A percentile compares a stretch with the other conserved stretches of the same genome.
Evolutionary conservation across 2,329 filamentous ascomycete genomes (phyloP).

Genomic region (Calonectria pteridis): DNA sequence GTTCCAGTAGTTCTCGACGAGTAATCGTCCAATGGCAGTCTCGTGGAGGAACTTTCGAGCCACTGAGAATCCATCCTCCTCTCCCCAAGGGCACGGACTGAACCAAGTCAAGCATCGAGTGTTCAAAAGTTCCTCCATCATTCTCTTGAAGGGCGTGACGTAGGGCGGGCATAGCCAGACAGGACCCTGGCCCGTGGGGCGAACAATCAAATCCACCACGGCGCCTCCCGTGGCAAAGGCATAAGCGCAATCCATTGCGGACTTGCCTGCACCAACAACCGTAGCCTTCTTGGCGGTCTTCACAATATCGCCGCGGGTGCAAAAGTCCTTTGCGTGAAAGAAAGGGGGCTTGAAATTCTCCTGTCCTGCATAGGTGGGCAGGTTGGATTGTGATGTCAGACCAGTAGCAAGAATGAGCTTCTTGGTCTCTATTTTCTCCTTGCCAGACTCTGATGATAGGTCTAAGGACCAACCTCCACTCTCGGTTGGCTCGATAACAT

Average conservation of each 20-base stretch:
- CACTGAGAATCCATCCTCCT: conserved; percentile 62
- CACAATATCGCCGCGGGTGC: conserved; percentile 46
- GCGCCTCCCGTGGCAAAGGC: conserved; percentile 58
- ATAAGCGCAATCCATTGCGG: conserved; percentile 69
- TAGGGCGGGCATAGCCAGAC: conserved; percentile 65
- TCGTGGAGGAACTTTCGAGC: conserved; percentile 61
- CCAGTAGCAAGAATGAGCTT: conserved; percentile 65
- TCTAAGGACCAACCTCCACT: conserved; percentile 25
- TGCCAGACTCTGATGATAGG: not conserved
- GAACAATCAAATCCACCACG: conserved; percentile 64
- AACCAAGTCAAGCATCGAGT: conserved; percentile 72
- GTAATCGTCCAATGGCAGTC: conserved; percentile 59
- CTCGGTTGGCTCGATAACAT: conserved; percentile 49
- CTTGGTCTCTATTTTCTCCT: conserved; percentile 37
- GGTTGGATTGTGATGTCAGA: conserved; percentile 56
- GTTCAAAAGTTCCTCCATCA: conserved; percentile 66
- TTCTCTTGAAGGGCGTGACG: conserved; percentile 70
- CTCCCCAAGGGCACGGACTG: conserved; percentile 73
- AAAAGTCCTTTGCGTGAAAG: conserved; percentile 59
- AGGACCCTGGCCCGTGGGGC: conserved; percentile 63
- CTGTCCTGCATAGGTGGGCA: conserved; percentile 53
- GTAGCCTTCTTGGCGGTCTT: conserved; percentile 49
- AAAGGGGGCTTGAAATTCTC: conserved; percentile 52
- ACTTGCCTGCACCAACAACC: conserved; percentile 69
- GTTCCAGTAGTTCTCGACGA: conserved; percentile 63